Percentiles rank a stretch among this genome's conserved stretches.
Conservation (phyloP, 2,329 filamentous ascomycete genomes). For the Cladosporium sp. region DNA sequence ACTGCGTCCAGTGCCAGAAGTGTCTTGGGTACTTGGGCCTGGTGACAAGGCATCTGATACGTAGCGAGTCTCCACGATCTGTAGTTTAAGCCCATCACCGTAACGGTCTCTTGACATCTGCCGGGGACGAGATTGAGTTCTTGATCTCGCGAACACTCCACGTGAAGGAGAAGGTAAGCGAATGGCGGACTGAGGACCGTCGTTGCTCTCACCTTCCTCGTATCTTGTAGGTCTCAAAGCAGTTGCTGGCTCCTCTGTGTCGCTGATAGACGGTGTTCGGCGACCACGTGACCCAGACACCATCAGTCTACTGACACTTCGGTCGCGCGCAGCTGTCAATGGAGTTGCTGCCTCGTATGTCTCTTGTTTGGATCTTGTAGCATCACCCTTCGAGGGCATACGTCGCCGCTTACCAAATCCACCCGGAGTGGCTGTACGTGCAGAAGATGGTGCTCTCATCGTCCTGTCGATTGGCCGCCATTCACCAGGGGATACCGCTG, state of each 20-base stretch:
- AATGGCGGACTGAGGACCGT: slow-evolving; percentile 32
- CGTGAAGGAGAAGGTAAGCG: slow-evolving; percentile 65
- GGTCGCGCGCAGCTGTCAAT: not conserved
- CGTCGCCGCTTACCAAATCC: slow-evolving; percentile 58
- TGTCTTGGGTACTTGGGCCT: slow-evolving; percentile 14
- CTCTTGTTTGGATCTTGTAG: slow-evolving; percentile 52
- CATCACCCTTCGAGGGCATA: slow-evolving; percentile 61
- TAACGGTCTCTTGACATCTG: slow-evolving; percentile 69
- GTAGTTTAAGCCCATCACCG: slow-evolving; percentile 40
- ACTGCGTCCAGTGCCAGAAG: not conserved
- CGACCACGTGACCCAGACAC: slow-evolving; percentile 10
- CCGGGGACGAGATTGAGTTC: slow-evolving; percentile 58
- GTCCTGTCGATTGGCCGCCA: slow-evolving; percentile 19
- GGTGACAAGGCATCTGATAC: slow-evolving; percentile 25
- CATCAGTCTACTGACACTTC: not conserved
- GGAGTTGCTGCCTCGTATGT: slow-evolving; percentile 22
- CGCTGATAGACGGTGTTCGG: slow-evolving; percentile 21
- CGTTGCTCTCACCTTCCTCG: not conserved
- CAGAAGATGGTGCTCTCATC: slow-evolving; percentile 43
- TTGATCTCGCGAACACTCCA: slow-evolving; percentile 59
- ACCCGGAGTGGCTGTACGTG: slow-evolving; percentile 36
- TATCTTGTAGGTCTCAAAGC: slow-evolving; percentile 16
- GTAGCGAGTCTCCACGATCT: slow-evolving; percentile 43
- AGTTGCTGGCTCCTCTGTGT: slow-evolving; percentile 23
- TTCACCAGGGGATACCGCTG: slow-evolving; percentile 27